A percentile compares a stretch with the other conserved stretches of the same genome.
Conservation (phyloP, 2,329 filamentous ascomycete species). For the Fusarium lyarnte region DNA sequence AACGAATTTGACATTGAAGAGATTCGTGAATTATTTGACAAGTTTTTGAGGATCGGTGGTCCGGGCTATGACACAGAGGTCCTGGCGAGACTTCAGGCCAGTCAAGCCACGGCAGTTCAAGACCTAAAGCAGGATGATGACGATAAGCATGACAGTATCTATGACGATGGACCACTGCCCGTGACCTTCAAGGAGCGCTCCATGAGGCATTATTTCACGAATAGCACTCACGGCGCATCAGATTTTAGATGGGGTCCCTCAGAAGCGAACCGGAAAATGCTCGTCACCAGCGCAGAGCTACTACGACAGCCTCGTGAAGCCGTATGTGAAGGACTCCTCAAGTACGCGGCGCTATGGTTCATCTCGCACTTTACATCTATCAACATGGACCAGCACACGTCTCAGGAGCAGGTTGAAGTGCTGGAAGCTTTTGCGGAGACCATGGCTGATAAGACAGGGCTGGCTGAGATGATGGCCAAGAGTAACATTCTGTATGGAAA, state of each 20-base stretch:
- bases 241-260: constrained; percentile 15
- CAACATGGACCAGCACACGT: constrained; percentile 21
- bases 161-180: constrained; percentile 40
- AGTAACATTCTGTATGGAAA: background rate
- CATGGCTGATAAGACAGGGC: constrained; percentile 24
- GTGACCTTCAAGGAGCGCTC: constrained; percentile 46
- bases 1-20: constrained; percentile 41
- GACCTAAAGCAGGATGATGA: constrained; percentile 33
- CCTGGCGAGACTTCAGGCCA: background rate
- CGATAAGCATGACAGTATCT: constrained; percentile 22
- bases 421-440: constrained; percentile 35
- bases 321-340: background rate
- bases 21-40: constrained; percentile 38
- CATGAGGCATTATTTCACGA: constrained; percentile 43
- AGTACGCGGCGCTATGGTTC: background rate
- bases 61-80: constrained; percentile 38
- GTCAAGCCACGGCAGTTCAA: constrained; percentile 9
- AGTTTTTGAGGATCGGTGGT: constrained; percentile 41
- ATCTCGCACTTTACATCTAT: constrained; percentile 27
- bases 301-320: background rate
- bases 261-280: constrained; percentile 40
- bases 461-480: constrained; percentile 25
- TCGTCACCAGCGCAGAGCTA: constrained; percentile 29
- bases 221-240: constrained; percentile 3
- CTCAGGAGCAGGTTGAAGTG: constrained; percentile 30